phyloP scores from a whole-genome alignment of 176 grass and related monocot genomes.

The Neostapfia colusana region DNA sequence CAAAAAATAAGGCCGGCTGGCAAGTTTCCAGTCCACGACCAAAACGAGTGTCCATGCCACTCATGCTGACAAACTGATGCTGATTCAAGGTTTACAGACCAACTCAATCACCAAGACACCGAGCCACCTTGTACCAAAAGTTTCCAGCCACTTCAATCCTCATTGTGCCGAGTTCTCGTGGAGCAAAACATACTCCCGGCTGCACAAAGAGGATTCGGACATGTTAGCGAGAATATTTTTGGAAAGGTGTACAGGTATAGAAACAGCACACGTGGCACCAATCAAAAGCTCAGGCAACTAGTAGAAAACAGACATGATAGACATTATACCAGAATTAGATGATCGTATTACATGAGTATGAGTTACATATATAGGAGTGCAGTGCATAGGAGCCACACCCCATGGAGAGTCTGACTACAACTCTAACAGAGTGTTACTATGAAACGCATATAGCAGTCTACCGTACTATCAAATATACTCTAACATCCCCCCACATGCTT shows the following conservation, averaged over 20 bases:
- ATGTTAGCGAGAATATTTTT: slow-evolving; percentile 3
- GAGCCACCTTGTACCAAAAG: background rate
- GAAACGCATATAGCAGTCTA: too few relatives aligned
- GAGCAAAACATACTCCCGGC: slow-evolving; percentile 90
- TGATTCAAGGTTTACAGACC: background rate
- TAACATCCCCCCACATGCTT: too few relatives aligned
- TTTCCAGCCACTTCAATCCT: slow-evolving; percentile 5
- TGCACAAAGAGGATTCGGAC: slow-evolving; percentile 36
- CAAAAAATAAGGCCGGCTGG: background rate
- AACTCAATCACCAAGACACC: background rate
- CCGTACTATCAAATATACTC: too few relatives aligned
- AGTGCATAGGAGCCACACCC: too few relatives aligned
- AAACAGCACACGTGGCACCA: background rate
- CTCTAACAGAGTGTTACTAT: too few relatives aligned
- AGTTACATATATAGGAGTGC: too few relatives aligned
- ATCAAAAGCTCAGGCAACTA: background rate
- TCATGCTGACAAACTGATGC: background rate
- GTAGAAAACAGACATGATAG: background rate
- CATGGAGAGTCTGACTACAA: too few relatives aligned
- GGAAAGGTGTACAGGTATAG: background rate
- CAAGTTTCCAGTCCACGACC: background rate
- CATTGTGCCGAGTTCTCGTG: slow-evolving; percentile 67
- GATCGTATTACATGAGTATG: too few relatives aligned
- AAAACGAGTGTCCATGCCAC: background rate
- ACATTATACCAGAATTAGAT: too few relatives aligned